Evolutionary conservation across 306 rosid species (phyloP), one percentile per base, ranked within the genome.

Genomic region (Cucumis hystrix): DNA sequence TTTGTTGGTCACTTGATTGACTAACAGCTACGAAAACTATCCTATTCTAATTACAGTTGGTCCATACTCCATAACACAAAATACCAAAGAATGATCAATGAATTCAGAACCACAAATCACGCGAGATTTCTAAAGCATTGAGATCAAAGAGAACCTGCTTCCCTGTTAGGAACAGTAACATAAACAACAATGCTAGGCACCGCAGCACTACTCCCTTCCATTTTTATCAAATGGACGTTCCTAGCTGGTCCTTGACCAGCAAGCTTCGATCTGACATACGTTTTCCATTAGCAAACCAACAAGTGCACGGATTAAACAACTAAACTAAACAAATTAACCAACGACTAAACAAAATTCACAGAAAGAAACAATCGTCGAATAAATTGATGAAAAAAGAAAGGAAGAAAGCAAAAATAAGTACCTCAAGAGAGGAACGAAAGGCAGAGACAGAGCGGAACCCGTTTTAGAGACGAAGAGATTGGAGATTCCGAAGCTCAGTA

Each of bases 111-210:
- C 43, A 28, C 23, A 33, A 71, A 21, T 5, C 49, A 28, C 57
- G 28, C 60, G 25, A 51, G 45, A 51, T 9, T 70, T 70, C 21
- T 12, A 43, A 20, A 69, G 57, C 56, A 69, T 37, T 15, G 58
- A 60, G 47, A 25, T 33, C 35, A 25, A 17, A 30, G 3, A 67
- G 49, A 57, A 94, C 98, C 98, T 79, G 87, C 88, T 87, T 95
- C 96, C 87, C 83, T 92, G 88, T 89, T 89, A 52, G 98, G 97
- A 58, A 92, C 99, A 21, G 99, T 95, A 63, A 92, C 99, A 79
- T 92, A 95, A 65, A 95, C 98, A 71, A 92, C 99, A 40, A 95
- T 95, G 83, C 90, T 88, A 35, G 99, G 93, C 23, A 92, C 96
- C 71, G 91, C 85, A 57, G 81, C 77, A 87, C 78, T 83, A 63